Percentiles rank a stretch among this genome's conserved stretches.
Conservation (phyloP, 164 flowering plant genomes). For the Magnolia changhungtana region DNA sequence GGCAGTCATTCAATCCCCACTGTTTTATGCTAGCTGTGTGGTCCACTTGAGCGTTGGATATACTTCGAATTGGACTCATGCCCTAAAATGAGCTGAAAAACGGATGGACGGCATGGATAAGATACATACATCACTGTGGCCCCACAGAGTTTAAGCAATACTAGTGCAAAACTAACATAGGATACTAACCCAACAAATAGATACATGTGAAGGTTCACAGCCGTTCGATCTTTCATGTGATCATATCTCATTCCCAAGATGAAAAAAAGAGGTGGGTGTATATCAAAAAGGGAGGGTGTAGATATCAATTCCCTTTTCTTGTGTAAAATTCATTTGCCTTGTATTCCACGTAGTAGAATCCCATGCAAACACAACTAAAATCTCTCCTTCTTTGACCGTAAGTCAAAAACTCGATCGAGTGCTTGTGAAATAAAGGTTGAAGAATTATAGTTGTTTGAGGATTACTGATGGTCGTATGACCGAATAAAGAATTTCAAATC, state of each 20-base stretch:
- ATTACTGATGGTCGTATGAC: not conserved
- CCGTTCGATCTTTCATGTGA: not conserved
- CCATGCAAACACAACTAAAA: not conserved
- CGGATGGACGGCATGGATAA: too few species aligned
- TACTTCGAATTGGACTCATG: too few species aligned
- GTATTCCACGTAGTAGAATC: not conserved
- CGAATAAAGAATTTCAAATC: not conserved
- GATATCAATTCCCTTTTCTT: not conserved
- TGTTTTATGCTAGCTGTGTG: too few species aligned
- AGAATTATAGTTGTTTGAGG: not conserved
- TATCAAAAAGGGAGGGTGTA: not conserved
- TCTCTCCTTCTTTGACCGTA: not conserved
- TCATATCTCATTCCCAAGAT: not conserved
- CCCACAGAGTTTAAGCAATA: too few species aligned
- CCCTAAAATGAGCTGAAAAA: too few species aligned
- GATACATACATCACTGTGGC: too few species aligned
- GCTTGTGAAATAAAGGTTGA: not conserved
- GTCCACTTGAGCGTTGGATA: too few species aligned
- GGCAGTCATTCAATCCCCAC: too few species aligned
- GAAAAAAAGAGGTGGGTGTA: not conserved
- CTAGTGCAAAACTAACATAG: too few species aligned
- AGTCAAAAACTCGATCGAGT: not conserved
- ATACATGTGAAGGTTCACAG: too few species aligned
- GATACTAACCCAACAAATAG: too few species aligned
- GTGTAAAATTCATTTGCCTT: not conserved